Base-by-base conservation (phyloP, 768 basidiomycete genomes). In the Mrakia gelida region DNA sequence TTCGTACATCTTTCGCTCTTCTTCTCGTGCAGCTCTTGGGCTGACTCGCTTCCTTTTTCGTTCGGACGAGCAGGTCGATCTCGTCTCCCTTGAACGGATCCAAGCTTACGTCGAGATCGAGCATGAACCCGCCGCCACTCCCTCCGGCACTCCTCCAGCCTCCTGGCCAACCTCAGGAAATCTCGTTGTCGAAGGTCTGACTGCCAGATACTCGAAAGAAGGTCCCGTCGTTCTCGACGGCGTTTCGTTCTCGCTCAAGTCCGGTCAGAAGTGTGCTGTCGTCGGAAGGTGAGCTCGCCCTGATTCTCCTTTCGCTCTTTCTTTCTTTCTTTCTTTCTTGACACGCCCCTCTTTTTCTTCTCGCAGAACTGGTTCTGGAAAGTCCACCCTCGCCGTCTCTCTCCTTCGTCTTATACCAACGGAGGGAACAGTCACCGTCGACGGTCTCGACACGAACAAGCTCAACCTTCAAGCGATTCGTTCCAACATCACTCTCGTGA, bases 121-220 rank as follows among this genome's bases (percentile, higher is more conserved):
- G 71, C 88, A 89, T 78, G 89, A 90, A 81, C 86, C 86, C 0
- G 84, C 85, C 74, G 79, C 86, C 0, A 85, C 85, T 0, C 79
- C 83, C 41, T 79, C 84, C 15, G 87, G 87, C 3, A 81, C 86
- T n/a, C 90, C 89, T 7, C 89, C 90, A 7, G 89, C 90, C 0
- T 87, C 89, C 75, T 90, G 90, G 90, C 90, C 90, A 7, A 85
- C 89, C 0, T 88, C 87, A 43, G 90, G 90, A 0, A 84, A 86
- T 21, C 83, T 90, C 23, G 81, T 83, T 3, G 87, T 89, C 1
- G 87, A 90, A 78, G 85, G 87, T 41, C 83, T 90, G 7, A 87
- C 86, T 16, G 89, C 90, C 0, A 83, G 85, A 62, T 89, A 88
- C 79, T 88, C 89, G 26, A 67, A 85, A 82, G 88, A 88, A 77